Evolutionary conservation across 148 eudicot genomes (phyloP), one percentile per base, ranked within the genome.

Genomic region (Dysphania ambrosioides): DNA sequence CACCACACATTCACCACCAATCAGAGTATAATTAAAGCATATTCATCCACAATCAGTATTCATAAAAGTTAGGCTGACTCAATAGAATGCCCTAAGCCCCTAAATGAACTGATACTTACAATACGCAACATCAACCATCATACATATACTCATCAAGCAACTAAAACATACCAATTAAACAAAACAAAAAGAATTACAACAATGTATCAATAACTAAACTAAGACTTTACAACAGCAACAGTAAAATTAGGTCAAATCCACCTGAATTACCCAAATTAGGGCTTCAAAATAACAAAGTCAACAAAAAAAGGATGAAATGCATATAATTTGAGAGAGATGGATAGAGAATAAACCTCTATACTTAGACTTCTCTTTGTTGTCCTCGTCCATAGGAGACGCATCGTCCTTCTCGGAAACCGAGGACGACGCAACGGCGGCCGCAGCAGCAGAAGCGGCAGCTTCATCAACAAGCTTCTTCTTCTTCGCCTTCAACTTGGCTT

Each of bases 301-400:
- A 24, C 10, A 19, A 3, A 47, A 47, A 47, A 47, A 4, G 13
- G n/a, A 15, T 13, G 18, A 47, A 47, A 47, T 16, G 13, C 58
- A 53, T 19, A 53, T 11, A 53, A 8, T 9, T 8, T 8, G 16
- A 42, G n/a, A n/a, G n/a, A n/a, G 23, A 23, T 2, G 27, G 3
- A 21, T 6, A 32, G 27, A 34, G 6, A 51, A 40, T 0, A 44
- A 47, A 87, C 90, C 84, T 63, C 26, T 75, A 32, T 77, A 83
- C 60, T 83, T 79, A 0, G 88, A 64, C 42, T 71, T 75, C 72
- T 79, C 77, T 69, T 66, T 81, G 35, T 58, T 51, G 29, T 12
- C 73, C 62, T 63, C 79, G 68, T 66, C 60, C 42, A 19, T 71
- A 41, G 76, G 35, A 1, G 56, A 49, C 8, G 61, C 16, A 1